A percentile compares a stretch with the other conserved stretches of the same genome.
These are phyloP conservation scores for Fusarium solani-melongenae DNA, from an alignment of 2,329 filamentous ascomycete species.

Conservation along the genomic window DNA sequence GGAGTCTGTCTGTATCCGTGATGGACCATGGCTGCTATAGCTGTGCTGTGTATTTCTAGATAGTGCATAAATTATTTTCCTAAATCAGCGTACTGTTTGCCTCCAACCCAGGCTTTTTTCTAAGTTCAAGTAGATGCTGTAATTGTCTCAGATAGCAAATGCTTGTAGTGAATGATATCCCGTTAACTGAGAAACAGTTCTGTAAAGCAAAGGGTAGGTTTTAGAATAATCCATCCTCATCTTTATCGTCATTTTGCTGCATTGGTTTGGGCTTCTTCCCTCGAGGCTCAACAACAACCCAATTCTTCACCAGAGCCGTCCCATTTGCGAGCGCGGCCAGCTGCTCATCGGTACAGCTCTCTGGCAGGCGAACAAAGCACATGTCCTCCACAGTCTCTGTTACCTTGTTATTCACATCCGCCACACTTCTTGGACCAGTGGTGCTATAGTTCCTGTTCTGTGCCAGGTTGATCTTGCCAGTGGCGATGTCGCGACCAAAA, in stretches of 20 bases:
- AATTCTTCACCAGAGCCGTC: conserved; percentile 30
- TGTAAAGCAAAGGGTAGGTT: neutral
- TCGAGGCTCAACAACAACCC: conserved; percentile 26
- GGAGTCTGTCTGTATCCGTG: no score
- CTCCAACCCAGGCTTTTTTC: no score
- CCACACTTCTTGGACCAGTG: conserved; percentile 59
- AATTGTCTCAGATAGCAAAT: neutral
- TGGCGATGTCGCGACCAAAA: conserved; percentile 61
- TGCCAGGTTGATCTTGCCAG: conserved; percentile 57
- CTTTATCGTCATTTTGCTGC: rapidly evolving
- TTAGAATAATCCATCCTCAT: neutral
- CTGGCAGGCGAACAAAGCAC: conserved; percentile 65
- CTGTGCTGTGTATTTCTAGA: neutral
- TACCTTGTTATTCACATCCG: conserved; percentile 63
- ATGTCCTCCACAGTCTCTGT: conserved; percentile 58
- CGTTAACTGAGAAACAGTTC: neutral
- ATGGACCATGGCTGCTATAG: no score
- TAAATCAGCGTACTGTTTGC: no score
- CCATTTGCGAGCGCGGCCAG: conserved; percentile 30
- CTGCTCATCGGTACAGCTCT: conserved; percentile 53
- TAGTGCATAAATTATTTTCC: neutral
- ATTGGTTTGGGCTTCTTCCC: conserved; percentile 9
- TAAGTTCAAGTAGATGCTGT: neutral
- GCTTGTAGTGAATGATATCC: neutral
- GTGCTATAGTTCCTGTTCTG: conserved; percentile 50